Evolutionary conservation across 495 filamentous ascomycete species (phyloP).

Genomic region (Annulohypoxylon maeteangense): DNA sequence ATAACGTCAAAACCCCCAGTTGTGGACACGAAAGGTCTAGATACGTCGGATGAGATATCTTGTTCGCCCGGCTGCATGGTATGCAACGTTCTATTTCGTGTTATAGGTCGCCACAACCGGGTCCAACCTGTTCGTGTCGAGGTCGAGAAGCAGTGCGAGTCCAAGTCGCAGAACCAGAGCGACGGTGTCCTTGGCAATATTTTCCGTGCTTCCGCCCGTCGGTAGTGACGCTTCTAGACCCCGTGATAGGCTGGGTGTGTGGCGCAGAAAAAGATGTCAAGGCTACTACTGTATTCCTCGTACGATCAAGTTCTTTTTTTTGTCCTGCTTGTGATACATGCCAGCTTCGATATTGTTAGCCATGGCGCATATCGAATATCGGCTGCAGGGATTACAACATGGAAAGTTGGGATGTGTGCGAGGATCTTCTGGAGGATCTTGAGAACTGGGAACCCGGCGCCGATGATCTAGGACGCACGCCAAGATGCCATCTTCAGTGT

Average conservation of each 20-base stretch:
- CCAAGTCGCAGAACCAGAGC: slow-evolving; percentile 9
- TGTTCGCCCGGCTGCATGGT: slow-evolving; percentile 14
- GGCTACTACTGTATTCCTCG: slow-evolving; percentile 21
- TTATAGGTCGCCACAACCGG: slow-evolving; percentile 27
- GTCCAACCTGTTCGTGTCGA: slow-evolving; percentile 8
- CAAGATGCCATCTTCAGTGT: slow-evolving; percentile 15
- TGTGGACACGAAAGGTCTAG: slow-evolving; percentile 12
- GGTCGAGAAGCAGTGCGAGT: neutral
- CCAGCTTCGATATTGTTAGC: neutral
- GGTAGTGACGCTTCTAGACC: slow-evolving; percentile 6
- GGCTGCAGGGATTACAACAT: slow-evolving; percentile 34
- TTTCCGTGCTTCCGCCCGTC: neutral
- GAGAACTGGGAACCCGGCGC: slow-evolving; percentile 11
- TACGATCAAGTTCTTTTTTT: slow-evolving; percentile 14
- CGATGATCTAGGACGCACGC: slow-evolving; percentile 15
- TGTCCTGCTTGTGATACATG: neutral
- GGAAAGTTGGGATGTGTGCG: slow-evolving; percentile 31
- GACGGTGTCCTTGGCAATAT: slow-evolving; percentile 22
- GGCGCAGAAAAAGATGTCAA: slow-evolving; percentile 23
- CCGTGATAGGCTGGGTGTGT: slow-evolving; percentile 22
- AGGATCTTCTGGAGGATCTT: slow-evolving; percentile 28
- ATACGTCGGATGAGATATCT: slow-evolving; percentile 10
- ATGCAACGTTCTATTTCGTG: slow-evolving; percentile 24
- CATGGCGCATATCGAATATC: slow-evolving; percentile 9
- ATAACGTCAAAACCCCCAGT: neutral